A percentile compares a stretch with the other conserved stretches of the same genome.
Evolutionary conservation across 495 filamentous ascomycete genomes (phyloP).

Genomic region (Penicillium maclennaniae): DNA sequence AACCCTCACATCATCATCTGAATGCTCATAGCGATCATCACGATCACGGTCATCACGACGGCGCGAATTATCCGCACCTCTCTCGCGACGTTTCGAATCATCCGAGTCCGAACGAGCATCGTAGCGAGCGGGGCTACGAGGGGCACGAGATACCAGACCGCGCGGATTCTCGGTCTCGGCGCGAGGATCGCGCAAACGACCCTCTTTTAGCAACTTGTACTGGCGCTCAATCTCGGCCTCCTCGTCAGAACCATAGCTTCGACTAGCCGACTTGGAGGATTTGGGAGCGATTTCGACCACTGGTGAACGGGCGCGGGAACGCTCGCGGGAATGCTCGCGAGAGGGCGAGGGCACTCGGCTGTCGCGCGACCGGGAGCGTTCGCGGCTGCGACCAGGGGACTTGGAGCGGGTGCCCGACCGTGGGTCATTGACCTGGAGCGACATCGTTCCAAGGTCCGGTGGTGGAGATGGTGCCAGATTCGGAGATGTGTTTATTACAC

Average conservation of each 20-base stretch:
- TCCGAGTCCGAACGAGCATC: conserved; percentile 47
- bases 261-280: conserved; percentile 21
- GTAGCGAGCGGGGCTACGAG: conserved; percentile 41
- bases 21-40: conserved; percentile 38
- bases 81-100: conserved; percentile 31
- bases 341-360: conserved; percentile 33
- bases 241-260: conserved; percentile 23
- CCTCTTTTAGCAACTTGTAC: conserved; percentile 22
- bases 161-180: conserved; percentile 4
- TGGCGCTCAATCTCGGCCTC: conserved; percentile 29
- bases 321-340: conserved; percentile 8
- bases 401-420: conserved; percentile 59
- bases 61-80: conserved; percentile 24
- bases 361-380: conserved; percentile 50
- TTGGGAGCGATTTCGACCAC: conserved; percentile 20
- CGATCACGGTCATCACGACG: conserved; percentile 27
- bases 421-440: conserved; percentile 55
- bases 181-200: conserved; percentile 4
- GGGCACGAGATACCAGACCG: conserved; percentile 19
- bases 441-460: conserved; percentile 24
- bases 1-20: conserved; percentile 26
- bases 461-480: conserved; percentile 13
- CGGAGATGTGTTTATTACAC: conserved; percentile 18
- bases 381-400: conserved; percentile 49
- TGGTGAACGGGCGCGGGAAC: conserved; percentile 13